phyloP scores from a whole-genome alignment of 495 filamentous ascomycete species.

The Penicillium manginii region DNA sequence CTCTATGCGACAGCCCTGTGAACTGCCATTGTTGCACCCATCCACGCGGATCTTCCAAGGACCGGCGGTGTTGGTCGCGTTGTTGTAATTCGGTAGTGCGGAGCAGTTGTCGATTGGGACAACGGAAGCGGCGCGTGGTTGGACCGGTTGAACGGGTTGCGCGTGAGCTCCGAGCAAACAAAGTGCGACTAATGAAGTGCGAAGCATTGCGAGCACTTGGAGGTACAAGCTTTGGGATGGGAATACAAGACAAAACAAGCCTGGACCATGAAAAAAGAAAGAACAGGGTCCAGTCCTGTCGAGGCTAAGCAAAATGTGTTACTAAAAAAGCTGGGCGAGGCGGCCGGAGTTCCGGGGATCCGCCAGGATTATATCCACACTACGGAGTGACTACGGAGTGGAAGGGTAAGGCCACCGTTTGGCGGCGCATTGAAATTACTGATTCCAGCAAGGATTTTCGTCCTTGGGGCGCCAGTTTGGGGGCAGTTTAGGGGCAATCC shows the following conservation, averaged over 20 bases:
- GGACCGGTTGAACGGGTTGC: neutral
- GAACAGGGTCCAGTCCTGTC: neutral
- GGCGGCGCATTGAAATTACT: neutral
- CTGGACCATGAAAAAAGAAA: too few relatives aligned
- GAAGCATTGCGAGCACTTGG: too few relatives aligned
- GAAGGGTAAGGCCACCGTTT: neutral
- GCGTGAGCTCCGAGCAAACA: neutral
- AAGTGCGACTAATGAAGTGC: too few relatives aligned
- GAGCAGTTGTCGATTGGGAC: constrained; percentile 12
- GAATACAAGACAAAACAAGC: too few relatives aligned
- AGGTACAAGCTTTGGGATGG: too few relatives aligned
- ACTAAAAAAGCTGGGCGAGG: neutral
- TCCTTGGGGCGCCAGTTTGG: too few relatives aligned
- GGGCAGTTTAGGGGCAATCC: neutral
- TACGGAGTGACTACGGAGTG: neutral
- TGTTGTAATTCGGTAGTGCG: constrained; percentile 15
- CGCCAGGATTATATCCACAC: neutral
- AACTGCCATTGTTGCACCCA: constrained; percentile 10
- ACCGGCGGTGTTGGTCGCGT: constrained; percentile 18
- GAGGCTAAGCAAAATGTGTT: neutral
- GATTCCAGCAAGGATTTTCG: neutral
- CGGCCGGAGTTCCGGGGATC: constrained; percentile 1
- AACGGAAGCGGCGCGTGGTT: neutral
- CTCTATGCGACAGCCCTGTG: constrained; percentile 13
- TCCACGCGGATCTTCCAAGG: constrained; percentile 16